Evolutionary conservation across 805 yeast species (phyloP), one percentile per base, ranked within the genome.

Genomic region (Metschnikowia reukaufii): DNA sequence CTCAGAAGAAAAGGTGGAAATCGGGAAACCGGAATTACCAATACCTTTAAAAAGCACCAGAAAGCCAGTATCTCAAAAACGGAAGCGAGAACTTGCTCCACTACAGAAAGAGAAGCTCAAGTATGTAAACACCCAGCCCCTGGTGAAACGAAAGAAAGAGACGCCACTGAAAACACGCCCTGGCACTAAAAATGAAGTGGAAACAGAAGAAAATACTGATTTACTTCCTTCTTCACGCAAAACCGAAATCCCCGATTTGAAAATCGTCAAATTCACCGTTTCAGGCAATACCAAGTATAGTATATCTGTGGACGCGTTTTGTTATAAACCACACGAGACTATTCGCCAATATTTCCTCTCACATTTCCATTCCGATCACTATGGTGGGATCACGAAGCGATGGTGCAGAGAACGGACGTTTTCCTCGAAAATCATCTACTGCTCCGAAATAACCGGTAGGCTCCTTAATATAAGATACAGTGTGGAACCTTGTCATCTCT

Each of bases 291-390:
- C 50, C 10, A 58, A 60, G 36, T 67, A 73, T 45, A 55, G 79
- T 2, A 77, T 83, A 0, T 58, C 74, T 2, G 88, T 86, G 20
- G 94, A 86, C 66, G 90, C 90, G 0, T 80, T 86, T 64, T 67
- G 75, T 58, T 80, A 65, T 54, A 68, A 73, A 7, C 72, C 77
- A 0, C 72, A 78, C 50, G 68, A 67, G 0, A 61, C 65, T 1
- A 77, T 85, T 5, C 50, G 64, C 2, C 71, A 73, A 36, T 86
- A 86, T 63, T 79, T 85, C 51, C 65, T 87, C 20, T 77, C 89
- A 0, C 99, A 94, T 68, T 92, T 87, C 68, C 99, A 94, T 64
- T 73, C 96, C 0, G 99, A 94, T 62, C 99, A 94, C 62, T 94
- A 94, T 60, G 89, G 88, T 4, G 98, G 99, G 0, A 66, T 94